These are phyloP conservation scores for Neurospora terricola DNA, from an alignment of 495 filamentous ascomycete genomes.

Conservation along the genomic window DNA sequence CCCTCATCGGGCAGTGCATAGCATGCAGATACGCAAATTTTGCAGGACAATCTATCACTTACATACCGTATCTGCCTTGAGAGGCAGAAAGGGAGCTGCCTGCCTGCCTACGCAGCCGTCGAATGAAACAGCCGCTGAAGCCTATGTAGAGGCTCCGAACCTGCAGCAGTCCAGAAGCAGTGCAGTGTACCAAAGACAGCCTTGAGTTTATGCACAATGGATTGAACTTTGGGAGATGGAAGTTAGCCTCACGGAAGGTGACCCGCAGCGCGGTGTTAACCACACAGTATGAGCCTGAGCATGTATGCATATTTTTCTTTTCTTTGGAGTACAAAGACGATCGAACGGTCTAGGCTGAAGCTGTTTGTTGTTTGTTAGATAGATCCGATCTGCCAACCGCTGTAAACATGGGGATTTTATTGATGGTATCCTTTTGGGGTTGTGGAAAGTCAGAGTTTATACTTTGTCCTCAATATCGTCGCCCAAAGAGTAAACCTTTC, in stretches of 20 bases:
- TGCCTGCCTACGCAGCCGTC: neutral
- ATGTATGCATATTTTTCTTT: too few relatives aligned
- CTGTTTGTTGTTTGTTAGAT: neutral
- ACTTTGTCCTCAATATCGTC: too few relatives aligned
- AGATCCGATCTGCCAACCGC: neutral
- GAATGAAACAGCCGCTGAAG: neutral
- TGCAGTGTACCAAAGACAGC: neutral
- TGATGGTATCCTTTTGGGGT: neutral
- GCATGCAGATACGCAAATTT: too few relatives aligned
- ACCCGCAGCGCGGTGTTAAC: neutral
- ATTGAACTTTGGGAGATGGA: neutral
- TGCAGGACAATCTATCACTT: neutral
- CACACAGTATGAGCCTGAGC: neutral
- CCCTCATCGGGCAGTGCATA: neutral
- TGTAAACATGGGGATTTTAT: neutral
- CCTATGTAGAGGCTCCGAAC: neutral
- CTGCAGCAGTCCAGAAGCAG: neutral
- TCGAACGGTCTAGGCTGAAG: neutral
- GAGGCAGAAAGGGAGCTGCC: neutral
- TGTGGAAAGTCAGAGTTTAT: neutral
- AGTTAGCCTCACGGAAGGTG: neutral
- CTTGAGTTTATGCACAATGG: neutral
- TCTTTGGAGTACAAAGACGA: neutral
- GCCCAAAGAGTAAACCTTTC: neutral
- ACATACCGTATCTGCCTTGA: neutral